Percentiles rank a stretch among this genome's conserved stretches.
These are phyloP conservation scores for Naganishia onofrii DNA, from an alignment of 768 basidiomycete species.

Conservation along the genomic window DNA sequence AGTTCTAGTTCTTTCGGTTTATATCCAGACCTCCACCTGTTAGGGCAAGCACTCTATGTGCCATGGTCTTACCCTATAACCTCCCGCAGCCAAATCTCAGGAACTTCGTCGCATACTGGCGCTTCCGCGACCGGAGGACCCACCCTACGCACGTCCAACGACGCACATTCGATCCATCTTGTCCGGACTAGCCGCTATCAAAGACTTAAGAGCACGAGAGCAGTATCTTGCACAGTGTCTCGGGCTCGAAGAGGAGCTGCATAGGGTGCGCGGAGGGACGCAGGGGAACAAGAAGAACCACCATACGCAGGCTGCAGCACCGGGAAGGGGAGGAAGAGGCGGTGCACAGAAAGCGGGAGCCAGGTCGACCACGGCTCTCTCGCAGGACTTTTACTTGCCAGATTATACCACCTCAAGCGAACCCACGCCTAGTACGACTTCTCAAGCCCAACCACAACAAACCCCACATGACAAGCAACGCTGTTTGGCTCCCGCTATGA, in stretches of 20 bases:
- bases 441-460: no score
- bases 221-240: conserved; percentile 17
- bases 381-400: conserved; percentile 5
- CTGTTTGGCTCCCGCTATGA: not conserved
- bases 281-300: not conserved
- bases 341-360: not conserved
- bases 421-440: not conserved
- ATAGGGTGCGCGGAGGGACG: not conserved
- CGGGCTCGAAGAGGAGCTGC: conserved; percentile 9
- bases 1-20: not conserved
- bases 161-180: conserved; percentile 18
- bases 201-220: not conserved
- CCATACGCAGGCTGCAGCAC: no score
- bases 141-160: conserved; percentile 4
- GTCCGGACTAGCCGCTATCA: not conserved
- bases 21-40: no score
- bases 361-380: not conserved
- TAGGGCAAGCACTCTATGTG: not conserved
- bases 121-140: conserved; percentile 11
- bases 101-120: conserved; percentile 6
- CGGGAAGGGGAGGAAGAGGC: not conserved
- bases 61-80: not conserved
- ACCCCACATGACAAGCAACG: not conserved
- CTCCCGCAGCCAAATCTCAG: conserved; percentile 5
- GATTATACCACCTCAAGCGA: not conserved